Evolutionary conservation across 2,329 filamentous ascomycete species (phyloP), one percentile per base, ranked within the genome.

Genomic region (Macrophomina phaseolina): DNA sequence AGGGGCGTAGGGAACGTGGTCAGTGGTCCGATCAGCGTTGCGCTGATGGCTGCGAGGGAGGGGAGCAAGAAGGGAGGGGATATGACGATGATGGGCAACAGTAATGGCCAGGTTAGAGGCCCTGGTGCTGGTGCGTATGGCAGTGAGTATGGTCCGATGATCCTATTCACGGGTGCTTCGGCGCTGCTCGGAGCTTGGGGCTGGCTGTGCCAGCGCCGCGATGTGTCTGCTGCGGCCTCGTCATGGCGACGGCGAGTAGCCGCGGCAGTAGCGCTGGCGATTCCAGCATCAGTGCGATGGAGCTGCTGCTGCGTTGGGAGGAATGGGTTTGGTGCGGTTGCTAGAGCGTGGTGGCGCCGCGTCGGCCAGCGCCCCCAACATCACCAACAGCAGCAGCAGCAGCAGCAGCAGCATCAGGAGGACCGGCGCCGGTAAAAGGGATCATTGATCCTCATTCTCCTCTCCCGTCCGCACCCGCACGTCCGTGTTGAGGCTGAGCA

Each of bases 1-100:
- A 78, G 82, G 42, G 84, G 83, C 0, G 77, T 86, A 45, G 84
- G 84, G 2, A 82, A 81, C 71, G 78, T 85, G 5, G 77, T 82
- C 3, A 79, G 77, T 67, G 84, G 84, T 3, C 83, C 84, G 0
- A 69, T 85, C 65, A 85, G 82, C 67, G 82, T 83, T 58, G 77
- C 73, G 23, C 67, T 83, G 55, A 64, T 82, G 45, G 56, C 56
- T 16, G 42, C 56, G 56, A 42, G 9, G 23, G 38, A 70, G 67
- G 42, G 74, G 73, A 14, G 38, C 16, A 58, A 14, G 38, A 18
- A 6, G 32, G 42, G 40, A 63, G n/a, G 30, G 60, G 7, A 32
- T 14, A 30, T 16, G 28, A 23, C 18, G 14, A 34, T 48, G 40
- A 40, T 42, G 23, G 32, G 60, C 46, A 49, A 34, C 3, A 74